These are phyloP conservation scores for Scedosporium apiospermum DNA, from an alignment of 2,329 filamentous ascomycete species.

Conservation along the genomic window DNA sequence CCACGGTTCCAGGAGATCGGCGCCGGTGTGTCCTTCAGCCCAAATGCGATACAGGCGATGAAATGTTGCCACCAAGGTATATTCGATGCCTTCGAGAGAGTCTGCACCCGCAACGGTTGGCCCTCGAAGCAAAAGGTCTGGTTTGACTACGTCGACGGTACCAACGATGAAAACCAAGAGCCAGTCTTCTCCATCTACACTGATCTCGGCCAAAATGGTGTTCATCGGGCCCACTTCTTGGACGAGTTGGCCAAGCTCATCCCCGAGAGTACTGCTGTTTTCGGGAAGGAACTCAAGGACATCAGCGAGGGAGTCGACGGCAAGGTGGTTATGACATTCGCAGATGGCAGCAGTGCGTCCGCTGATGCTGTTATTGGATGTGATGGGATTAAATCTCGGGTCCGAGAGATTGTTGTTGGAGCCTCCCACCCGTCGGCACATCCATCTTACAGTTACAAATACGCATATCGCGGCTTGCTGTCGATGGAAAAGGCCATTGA, in stretches of 20 bases:
- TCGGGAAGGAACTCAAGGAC: constrained; percentile 25
- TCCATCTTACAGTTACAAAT: constrained; percentile 41
- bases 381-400: constrained; percentile 54
- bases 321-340: constrained; percentile 22
- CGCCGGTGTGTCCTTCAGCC: constrained; percentile 40
- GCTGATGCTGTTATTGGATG: constrained; percentile 44
- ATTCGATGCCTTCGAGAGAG: constrained; percentile 25
- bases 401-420: constrained; percentile 39
- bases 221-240: constrained; percentile 28
- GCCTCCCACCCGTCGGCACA: constrained; percentile 24
- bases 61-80: constrained; percentile 24
- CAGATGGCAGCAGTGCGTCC: constrained; percentile 26
- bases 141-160: constrained; percentile 11
- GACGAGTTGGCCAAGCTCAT: constrained; percentile 28
- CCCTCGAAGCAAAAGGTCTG: constrained; percentile 9
- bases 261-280: constrained; percentile 20
- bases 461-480: constrained; percentile 41
- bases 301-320: constrained; percentile 16
- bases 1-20: constrained; percentile 34
- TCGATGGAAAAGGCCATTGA: constrained; percentile 42
- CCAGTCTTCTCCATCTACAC: constrained; percentile 7
- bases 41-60: constrained; percentile 41
- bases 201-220: constrained; percentile 19
- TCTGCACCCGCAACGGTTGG: constrained; percentile 24
- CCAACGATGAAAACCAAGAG: not conserved